These are phyloP conservation scores for Fusarium multiceps DNA, from an alignment of 2,329 filamentous ascomycete species.

Conservation along the genomic window DNA sequence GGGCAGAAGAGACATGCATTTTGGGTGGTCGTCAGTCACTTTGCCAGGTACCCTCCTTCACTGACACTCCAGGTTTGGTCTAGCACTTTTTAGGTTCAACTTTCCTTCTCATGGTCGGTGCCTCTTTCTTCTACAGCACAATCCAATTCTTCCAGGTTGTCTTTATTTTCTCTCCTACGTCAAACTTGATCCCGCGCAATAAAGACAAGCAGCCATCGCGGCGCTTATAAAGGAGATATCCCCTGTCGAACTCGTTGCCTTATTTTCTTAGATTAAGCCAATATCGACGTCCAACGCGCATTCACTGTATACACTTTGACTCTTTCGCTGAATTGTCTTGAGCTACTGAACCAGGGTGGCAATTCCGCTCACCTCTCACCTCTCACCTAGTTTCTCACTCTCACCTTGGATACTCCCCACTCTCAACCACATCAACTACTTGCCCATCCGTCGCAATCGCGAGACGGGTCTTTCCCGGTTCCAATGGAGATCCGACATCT, in stretches of 20 bases:
- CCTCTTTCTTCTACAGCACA: slow-evolving; percentile 19
- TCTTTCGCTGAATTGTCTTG: slow-evolving; percentile 23
- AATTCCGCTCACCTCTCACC: slow-evolving; percentile 34
- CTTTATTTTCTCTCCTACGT: slow-evolving; percentile 24
- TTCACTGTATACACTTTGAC: slow-evolving; percentile 22
- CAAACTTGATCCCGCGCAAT: slow-evolving; percentile 11
- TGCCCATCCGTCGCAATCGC: slow-evolving; percentile 33
- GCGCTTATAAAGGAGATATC: not conserved
- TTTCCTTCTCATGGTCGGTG: slow-evolving; percentile 20
- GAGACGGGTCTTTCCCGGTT: slow-evolving; percentile 27
- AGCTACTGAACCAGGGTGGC: slow-evolving; percentile 25
- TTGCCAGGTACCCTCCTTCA: slow-evolving; percentile 1
- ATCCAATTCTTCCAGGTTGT: not conserved
- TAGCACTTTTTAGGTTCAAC: slow-evolving; percentile 22
- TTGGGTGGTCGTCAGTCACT: slow-evolving; percentile 9
- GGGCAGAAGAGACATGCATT: slow-evolving; percentile 13
- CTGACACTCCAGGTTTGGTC: slow-evolving; percentile 5
- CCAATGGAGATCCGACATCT: slow-evolving; percentile 41
- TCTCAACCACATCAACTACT: slow-evolving; percentile 22
- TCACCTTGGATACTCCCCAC: slow-evolving; percentile 5
- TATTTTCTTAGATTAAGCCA: slow-evolving; percentile 21
- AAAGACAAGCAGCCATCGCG: not conserved
- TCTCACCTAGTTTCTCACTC: slow-evolving; percentile 20
- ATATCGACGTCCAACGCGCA: slow-evolving; percentile 7
- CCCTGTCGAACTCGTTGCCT: not conserved